phyloP scores from a whole-genome alignment of 768 basidiomycete species.

The Mycena alexandri region DNA sequence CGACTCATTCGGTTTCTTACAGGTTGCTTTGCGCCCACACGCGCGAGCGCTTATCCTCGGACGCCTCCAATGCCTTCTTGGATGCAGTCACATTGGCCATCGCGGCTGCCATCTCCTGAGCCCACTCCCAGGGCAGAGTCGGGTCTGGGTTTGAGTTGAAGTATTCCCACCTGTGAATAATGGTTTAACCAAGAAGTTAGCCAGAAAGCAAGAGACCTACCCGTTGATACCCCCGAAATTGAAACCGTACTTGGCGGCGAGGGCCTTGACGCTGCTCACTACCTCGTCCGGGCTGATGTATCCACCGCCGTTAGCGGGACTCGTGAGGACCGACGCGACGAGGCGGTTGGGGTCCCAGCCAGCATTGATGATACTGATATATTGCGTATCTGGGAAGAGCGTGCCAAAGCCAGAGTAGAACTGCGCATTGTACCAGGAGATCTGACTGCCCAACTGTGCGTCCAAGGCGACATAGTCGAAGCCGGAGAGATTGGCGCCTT shows the following conservation, averaged over 20 bases:
- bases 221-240: slow-evolving; percentile 43
- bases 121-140: slow-evolving; percentile 39
- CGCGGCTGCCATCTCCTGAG: slow-evolving; percentile 28
- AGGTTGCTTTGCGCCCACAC: slow-evolving; percentile 21
- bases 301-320: slow-evolving; percentile 39
- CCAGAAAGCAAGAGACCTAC: slow-evolving; percentile 1
- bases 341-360: slow-evolving; percentile 37
- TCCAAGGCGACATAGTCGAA: slow-evolving; percentile 43
- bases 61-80: slow-evolving; percentile 14
- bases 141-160: slow-evolving; percentile 42
- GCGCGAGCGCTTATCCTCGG: slow-evolving; percentile 18
- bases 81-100: slow-evolving; percentile 8
- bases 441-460: slow-evolving; percentile 24
- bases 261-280: slow-evolving; percentile 33
- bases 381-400: slow-evolving; percentile 38
- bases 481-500: slow-evolving; percentile 43
- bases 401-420: slow-evolving; percentile 44
- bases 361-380: slow-evolving; percentile 40
- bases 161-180: slow-evolving; percentile 40
- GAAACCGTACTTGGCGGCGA: slow-evolving; percentile 39
- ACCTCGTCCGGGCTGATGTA: slow-evolving; percentile 35
- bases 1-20: slow-evolving; percentile 1
- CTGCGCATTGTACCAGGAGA: slow-evolving; percentile 42
- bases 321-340: slow-evolving; percentile 41
- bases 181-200: not conserved